Base-by-base conservation (phyloP, 2,329 filamentous ascomycete genomes). In the Cordyceps farinosa region DNA sequence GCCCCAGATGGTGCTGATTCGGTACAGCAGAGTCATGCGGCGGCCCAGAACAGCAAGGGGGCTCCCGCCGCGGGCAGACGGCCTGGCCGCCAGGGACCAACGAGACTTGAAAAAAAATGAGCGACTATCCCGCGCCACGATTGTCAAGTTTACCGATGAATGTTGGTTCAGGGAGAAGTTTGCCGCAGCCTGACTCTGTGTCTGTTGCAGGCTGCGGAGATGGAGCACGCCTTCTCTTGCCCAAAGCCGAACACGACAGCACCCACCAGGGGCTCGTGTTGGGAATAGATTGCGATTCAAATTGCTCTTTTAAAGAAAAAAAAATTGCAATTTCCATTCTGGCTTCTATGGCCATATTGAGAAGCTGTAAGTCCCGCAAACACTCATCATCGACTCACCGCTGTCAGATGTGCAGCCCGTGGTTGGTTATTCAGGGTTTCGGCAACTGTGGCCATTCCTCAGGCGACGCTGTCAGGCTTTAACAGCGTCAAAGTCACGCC, bases 1-100 rank as follows among this genome's bases (percentile, higher is more conserved):
- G 34, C 45, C 22, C 36, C 34, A 51, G 56, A 7, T 57, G n/a
- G 34, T 50, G 47, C 56, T 51, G 27, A 8, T 48, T 58, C 32
- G 8, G 55, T 50, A 29, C 55, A 36, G 6, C 15, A 22, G 40
- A 58, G 42, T 58, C 55, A 58, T 58, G 55, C 55, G 55, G 27
- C 42, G 15, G 44, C 53, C 22, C 40, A 55, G 11, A 55, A 13
- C 2, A 42, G 9, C 29, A 44, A 34, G 53, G 53, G 22, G 40
- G 53, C 38, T 56, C 29, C 53, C 53, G 42, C 30, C 29, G 27
- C 40, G 53, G 27, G 17, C 42, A 56, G 29, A 13, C 53, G 22
- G 52, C 52, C 27, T 44, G 10, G 27, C 40, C 40, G 53, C 40
- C 40, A 30, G 38, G 38, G 7, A 11, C 10, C 32, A 17, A n/a